These are phyloP conservation scores for Capsella bursapastoris DNA, from an alignment of 345 rosid species.

Conservation along the genomic window DNA sequence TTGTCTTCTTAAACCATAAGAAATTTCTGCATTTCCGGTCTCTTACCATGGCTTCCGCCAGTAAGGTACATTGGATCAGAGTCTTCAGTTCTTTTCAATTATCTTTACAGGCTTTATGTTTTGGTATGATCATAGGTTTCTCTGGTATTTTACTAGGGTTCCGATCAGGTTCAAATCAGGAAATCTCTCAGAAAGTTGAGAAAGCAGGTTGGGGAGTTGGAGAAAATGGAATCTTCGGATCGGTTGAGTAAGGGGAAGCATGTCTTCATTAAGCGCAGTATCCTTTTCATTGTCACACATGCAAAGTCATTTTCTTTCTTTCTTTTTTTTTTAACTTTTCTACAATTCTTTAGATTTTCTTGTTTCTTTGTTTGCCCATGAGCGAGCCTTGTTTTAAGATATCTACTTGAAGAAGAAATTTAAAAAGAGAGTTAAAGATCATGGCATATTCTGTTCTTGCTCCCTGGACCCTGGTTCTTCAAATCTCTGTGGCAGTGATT, in stretches of 20 bases:
- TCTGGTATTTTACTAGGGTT: conserved; percentile 45
- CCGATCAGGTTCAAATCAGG: conserved; percentile 42
- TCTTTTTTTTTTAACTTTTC: not conserved
- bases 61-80: conserved; percentile 27
- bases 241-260: conserved; percentile 62
- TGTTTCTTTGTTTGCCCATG: conserved; percentile 41
- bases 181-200: conserved; percentile 54
- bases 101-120: not conserved
- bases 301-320: not conserved
- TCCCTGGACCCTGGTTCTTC: conserved; percentile 58
- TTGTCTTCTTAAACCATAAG: not conserved
- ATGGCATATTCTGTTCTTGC: conserved; percentile 98
- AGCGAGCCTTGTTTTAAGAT: conserved; percentile 54
- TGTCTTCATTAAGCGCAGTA: conserved; percentile 84
- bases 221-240: conserved; percentile 60
- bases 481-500: conserved; percentile 71
- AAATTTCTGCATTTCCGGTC: not conserved
- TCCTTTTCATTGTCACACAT: conserved; percentile 36
- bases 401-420: conserved; percentile 71
- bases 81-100: not conserved
- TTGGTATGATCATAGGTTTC: not conserved
- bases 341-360: not conserved
- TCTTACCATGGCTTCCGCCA: conserved; percentile 19
- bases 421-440: conserved; percentile 78
- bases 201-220: conserved; percentile 57